Base-by-base conservation (phyloP, 306 rosid genomes). In the Quercus variabilis region DNA sequence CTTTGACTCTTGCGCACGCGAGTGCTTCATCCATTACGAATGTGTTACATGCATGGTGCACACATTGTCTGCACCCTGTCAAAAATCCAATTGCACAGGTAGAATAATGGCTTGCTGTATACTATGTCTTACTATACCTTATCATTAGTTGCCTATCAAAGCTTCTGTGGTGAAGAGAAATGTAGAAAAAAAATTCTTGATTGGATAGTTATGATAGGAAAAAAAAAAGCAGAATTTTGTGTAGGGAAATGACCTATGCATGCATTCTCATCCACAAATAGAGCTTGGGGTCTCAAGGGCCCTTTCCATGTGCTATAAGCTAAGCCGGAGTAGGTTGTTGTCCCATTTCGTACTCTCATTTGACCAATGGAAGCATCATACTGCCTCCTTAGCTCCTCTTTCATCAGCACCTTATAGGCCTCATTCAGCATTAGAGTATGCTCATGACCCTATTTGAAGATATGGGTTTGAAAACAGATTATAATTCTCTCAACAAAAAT, bases 231-330 rank as follows among this genome's bases (percentile, higher is more conserved):
- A 21, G 33, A 2, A 11, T 46, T 78, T 55, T 20, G 64, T 6
- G 56, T 23, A 49, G 80, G 26, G 68, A 18, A 69, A 75, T 73
- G 67, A 90, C 96, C 97, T 88, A 92, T 85, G 86, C 97, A 92
- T 18, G 92, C 90, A 85, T 88, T 91, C 85, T 80, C 96, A 82
- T 92, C 97, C n/a, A 92, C 92, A 83, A 92, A 92, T 51, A 92
- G 80, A 74, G 91, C 97, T 55, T 85, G 92, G 35, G 92, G 83
- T 79, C 94, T 88, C 20, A 81, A 46, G 58, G 92, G 89, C 55
- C 96, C 96, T 5, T 89, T 88, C 96, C 97, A 92, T 41, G 89
- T 78, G 83, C 92, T 92, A 82, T 79, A 83, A 46, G 85, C 90
- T 6, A 84, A 73, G 59, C 78, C 70, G 26, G 90, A 55, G 76